Evolutionary conservation across 1,139 yeast genomes (phyloP).

Genomic region (Geotrichum klebahnii): DNA sequence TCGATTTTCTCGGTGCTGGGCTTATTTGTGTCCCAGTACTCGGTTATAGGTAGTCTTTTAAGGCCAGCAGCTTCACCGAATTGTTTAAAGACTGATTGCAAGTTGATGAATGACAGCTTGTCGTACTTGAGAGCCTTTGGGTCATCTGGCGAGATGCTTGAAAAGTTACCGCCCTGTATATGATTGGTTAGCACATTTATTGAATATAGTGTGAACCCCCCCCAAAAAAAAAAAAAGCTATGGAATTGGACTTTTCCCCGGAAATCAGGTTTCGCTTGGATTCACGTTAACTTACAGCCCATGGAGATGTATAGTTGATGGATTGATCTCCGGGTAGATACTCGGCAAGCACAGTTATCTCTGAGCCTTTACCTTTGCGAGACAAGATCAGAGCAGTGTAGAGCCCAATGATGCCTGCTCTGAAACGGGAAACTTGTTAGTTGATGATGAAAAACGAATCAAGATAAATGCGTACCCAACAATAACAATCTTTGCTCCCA

Average conservation of each 20-base stretch:
- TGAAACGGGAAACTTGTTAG: constrained; percentile 22
- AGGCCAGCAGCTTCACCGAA: constrained; percentile 53
- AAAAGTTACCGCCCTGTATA: constrained; percentile 47
- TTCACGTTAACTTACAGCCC: constrained; percentile 46
- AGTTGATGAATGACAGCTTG: constrained; percentile 51
- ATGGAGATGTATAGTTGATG: constrained; percentile 67
- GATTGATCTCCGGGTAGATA: constrained; percentile 72
- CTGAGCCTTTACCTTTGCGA: constrained; percentile 44
- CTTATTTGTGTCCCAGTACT: constrained; percentile 47
- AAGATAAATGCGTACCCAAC: constrained; percentile 28
- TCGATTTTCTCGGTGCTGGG: constrained; percentile 40
- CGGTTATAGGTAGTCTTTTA: constrained; percentile 51
- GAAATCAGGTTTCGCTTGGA: not conserved
- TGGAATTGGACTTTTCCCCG: not conserved
- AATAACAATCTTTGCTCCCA: constrained; percentile 33
- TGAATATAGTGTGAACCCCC: not conserved
- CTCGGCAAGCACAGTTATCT: constrained; percentile 59
- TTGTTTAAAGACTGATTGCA: constrained; percentile 44
- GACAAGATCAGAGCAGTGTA: constrained; percentile 55
- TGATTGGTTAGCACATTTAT: not conserved
- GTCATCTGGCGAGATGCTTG: constrained; percentile 60
- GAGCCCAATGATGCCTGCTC: constrained; percentile 70
- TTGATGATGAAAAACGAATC: not conserved
- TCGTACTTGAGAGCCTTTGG: constrained; percentile 51
- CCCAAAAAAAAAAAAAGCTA: constrained; percentile 15